Conservation (phyloP, 2,329 filamentous ascomycete species). For the Pseudonectria buxi region DNA sequence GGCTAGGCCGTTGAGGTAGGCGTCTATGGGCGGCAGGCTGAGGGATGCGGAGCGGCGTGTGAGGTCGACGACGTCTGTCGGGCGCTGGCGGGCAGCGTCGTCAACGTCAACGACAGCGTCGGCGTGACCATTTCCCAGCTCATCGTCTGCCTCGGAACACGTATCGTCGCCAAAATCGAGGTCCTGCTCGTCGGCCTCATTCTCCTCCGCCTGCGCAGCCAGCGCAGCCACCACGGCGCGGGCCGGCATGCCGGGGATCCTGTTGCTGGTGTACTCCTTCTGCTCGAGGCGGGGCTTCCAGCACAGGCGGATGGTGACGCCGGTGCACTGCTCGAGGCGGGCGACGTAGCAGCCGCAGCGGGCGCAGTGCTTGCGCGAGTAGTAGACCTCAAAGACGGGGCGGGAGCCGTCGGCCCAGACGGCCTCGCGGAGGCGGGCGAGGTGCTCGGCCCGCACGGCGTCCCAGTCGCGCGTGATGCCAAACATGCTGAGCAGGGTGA, state of each 20-base stretch:
- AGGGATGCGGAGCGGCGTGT: not conserved
- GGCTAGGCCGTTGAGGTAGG: slow-evolving; percentile 22
- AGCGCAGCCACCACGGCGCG: not conserved
- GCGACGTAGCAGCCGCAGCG: slow-evolving; percentile 21
- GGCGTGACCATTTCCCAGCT: too few relatives aligned
- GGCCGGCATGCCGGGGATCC: not conserved
- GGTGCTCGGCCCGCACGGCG: slow-evolving; percentile 12
- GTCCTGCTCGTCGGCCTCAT: slow-evolving; percentile 13
- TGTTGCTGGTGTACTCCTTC: slow-evolving; percentile 18
- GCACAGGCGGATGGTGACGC: slow-evolving; percentile 18
- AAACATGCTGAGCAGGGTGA: slow-evolving; percentile 21
- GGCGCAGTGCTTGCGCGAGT: slow-evolving; percentile 28
- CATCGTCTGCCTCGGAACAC: not conserved
- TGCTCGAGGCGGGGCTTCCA: slow-evolving; percentile 23
- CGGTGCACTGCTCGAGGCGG: slow-evolving; percentile 21
- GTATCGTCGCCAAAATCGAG: slow-evolving; percentile 17
- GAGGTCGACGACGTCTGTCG: slow-evolving; percentile 5
- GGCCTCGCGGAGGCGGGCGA: slow-evolving; percentile 15
- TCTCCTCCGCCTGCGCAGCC: not conserved
- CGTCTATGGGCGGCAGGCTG: slow-evolving; percentile 2
- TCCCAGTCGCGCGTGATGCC: slow-evolving; percentile 16
- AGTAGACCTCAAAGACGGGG: slow-evolving; percentile 28
- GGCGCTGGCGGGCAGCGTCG: not conserved
- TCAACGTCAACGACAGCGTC: too few relatives aligned
- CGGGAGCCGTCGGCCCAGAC: slow-evolving; percentile 20